Evolutionary conservation across 345 rosid species (phyloP).

Genomic region (Syzygium oleosum): DNA sequence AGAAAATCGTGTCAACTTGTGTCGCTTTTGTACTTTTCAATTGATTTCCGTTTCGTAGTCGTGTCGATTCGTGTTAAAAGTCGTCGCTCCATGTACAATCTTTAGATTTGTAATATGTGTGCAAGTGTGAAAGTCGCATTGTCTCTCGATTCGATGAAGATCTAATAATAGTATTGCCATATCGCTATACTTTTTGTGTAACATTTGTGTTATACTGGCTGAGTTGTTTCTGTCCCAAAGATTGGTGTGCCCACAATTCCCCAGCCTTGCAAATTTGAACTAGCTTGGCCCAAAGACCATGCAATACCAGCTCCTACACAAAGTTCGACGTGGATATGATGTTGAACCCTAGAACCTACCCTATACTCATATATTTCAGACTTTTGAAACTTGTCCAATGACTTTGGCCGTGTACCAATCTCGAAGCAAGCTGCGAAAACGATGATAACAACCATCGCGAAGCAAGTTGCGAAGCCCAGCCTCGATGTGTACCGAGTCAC

Average conservation of each 20-base stretch:
- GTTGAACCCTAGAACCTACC: not conserved
- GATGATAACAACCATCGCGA: constrained; percentile 16
- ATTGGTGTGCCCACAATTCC: not conserved
- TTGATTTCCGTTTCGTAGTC: not conserved
- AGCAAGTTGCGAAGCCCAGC: constrained; percentile 3
- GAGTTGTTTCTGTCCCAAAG: not conserved
- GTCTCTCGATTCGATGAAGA: not conserved
- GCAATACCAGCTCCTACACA: not conserved
- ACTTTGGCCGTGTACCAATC: no score
- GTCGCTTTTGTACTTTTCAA: not conserved
- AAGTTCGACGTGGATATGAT: not conserved
- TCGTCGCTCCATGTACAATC: not conserved
- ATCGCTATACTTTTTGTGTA: not conserved
- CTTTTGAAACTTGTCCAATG: not conserved
- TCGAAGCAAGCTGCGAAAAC: not conserved
- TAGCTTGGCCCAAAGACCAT: not conserved
- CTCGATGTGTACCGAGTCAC: constrained; percentile 5
- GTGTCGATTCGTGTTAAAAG: not conserved
- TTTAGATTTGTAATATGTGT: not conserved
- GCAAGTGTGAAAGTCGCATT: not conserved
- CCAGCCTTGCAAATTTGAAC: not conserved
- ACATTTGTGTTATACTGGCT: not conserved
- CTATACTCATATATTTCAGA: not conserved
- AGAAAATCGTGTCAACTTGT: not conserved
- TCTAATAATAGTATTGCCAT: not conserved